A percentile compares a stretch with the other conserved stretches of the same genome.
Conservation (phyloP, 345 rosid species). For the Psidium friedrichsthalianum region DNA sequence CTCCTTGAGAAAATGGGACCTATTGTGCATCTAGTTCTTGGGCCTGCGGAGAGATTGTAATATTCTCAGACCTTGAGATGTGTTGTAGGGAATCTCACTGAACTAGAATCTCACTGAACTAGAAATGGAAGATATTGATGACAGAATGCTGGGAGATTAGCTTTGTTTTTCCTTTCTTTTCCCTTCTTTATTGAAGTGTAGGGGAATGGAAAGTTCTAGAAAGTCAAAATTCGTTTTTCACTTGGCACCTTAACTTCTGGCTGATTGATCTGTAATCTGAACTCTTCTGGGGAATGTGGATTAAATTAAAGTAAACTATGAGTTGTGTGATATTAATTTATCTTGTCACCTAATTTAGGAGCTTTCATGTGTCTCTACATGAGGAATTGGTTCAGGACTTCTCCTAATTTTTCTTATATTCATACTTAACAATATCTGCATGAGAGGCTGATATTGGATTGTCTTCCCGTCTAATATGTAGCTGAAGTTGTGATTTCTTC, state of each 20-base stretch:
- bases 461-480: neutral
- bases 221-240: no score
- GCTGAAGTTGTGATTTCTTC: neutral
- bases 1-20: neutral
- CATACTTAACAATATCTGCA: neutral
- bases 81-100: no score
- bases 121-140: no score
- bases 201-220: neutral
- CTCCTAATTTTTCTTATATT: no score
- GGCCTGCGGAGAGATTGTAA: neutral
- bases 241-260: neutral
- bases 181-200: no score
- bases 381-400: neutral
- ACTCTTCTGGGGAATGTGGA: neutral
- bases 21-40: neutral
- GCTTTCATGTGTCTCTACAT: neutral
- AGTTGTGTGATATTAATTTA: neutral
- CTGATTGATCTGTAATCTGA: neutral
- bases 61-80: no score
- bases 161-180: no score
- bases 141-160: no score
- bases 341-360: neutral
- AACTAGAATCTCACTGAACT: no score
- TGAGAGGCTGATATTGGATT: neutral
- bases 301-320: no score